These are phyloP conservation scores for Sungouiozyma intestinalis DNA, from an alignment of 805 yeast genomes.

Conservation along the genomic window DNA sequence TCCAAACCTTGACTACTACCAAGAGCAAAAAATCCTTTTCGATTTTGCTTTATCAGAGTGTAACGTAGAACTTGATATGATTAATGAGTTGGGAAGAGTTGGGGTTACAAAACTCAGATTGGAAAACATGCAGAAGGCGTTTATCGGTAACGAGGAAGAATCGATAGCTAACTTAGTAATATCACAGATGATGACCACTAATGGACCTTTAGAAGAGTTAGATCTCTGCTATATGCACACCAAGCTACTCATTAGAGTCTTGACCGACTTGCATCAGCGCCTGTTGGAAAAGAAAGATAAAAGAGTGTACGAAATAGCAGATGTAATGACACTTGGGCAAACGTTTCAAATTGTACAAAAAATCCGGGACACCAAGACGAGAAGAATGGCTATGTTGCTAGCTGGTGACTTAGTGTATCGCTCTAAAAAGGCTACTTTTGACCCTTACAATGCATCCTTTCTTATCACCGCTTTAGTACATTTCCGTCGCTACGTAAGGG, in stretches of 20 bases:
- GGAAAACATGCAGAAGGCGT: neutral
- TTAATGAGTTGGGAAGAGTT: neutral
- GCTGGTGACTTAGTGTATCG: conserved; percentile 37
- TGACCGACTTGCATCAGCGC: neutral
- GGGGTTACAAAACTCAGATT: neutral
- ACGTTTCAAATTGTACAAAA: conserved; percentile 35
- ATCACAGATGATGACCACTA: neutral
- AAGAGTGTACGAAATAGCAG: conserved; percentile 7
- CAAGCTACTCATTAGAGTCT: neutral
- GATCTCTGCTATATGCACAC: neutral
- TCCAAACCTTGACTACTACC: neutral
- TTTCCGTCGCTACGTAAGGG: conserved; percentile 28
- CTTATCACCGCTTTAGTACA: conserved; percentile 37
- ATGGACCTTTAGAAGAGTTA: neutral
- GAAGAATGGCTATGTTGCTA: conserved; percentile 29
- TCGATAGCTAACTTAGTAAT: neutral
- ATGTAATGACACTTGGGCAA: conserved; percentile 28
- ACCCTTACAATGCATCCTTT: conserved; percentile 41
- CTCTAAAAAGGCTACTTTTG: conserved; percentile 35
- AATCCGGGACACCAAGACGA: conserved; percentile 24
- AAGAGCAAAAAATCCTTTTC: neutral
- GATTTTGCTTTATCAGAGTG: neutral
- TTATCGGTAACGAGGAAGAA: neutral
- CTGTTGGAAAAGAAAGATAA: conserved; percentile 3
- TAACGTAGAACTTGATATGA: neutral